phyloP scores from a whole-genome alignment of 2,329 filamentous ascomycete genomes.

The Coccinonectria pachysandricola region DNA sequence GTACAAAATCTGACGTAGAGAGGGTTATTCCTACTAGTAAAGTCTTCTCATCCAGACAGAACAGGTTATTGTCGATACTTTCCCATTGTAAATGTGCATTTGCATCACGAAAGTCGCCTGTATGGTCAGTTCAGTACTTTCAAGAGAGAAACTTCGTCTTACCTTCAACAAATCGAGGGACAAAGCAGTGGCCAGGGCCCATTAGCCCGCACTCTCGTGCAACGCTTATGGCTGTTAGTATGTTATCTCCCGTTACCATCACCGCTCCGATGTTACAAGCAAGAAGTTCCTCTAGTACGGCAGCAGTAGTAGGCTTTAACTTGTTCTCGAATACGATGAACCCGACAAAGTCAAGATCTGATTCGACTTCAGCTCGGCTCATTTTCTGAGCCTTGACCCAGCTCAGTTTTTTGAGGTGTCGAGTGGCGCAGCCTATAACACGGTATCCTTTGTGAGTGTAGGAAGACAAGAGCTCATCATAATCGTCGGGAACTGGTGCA shows the following conservation, averaged over 20 bases:
- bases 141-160: conserved; percentile 3
- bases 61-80: conserved; percentile 79
- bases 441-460: conserved; percentile 96
- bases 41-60: conserved; percentile 67
- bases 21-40: conserved; percentile 44
- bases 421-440: conserved; percentile 90
- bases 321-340: conserved; percentile 99
- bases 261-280: conserved; percentile 77
- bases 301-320: conserved; percentile 75
- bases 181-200: conserved; percentile 78
- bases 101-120: conserved; percentile 62
- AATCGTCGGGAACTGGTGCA: conserved; percentile 63
- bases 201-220: conserved; percentile 82
- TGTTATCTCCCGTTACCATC: conserved; percentile 98
- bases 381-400: conserved; percentile 96
- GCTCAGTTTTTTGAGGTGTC: conserved; percentile 75
- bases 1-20: background rate
- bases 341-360: conserved; percentile 73
- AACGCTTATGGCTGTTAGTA: conserved; percentile 91
- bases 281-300: conserved; percentile 70
- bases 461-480: conserved; percentile 76
- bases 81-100: conserved; percentile 76
- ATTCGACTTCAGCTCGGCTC: conserved; percentile 76
- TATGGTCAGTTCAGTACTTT: conserved; percentile 5
- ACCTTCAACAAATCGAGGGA: conserved; percentile 78